Evolutionary conservation across 1,139 yeast genomes (phyloP), one percentile per base, ranked within the genome.

Genomic region (Yamadazyma blattariae): DNA sequence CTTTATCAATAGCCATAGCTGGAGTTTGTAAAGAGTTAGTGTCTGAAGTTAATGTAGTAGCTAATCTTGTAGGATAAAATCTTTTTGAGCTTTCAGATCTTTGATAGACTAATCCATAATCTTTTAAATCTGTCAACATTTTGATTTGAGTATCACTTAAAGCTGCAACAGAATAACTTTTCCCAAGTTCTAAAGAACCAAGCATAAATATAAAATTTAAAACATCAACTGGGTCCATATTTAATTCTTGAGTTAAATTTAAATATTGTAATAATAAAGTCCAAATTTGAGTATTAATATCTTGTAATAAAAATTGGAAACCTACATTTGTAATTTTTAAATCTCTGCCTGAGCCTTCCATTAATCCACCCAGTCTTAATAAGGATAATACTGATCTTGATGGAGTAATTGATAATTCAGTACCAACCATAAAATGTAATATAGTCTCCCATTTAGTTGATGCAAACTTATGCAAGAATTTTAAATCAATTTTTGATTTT

Each of bases 221-320:
- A 27, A 92, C 96, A 53, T 94, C 98, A 19, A 92, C 98, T 0
- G 96, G 94, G 59, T 92, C 96, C 96, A 90, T 87, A 51, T 85
- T 79, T 33, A 87, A 69, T 30, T 81, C 81, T 49, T 87, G 94
- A 0, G 97, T 78, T 71, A 88, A 74, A 54, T 84, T 84, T 42
- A 94, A 66, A 55, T 94, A 94, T 56, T 92, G 97, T 33, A 92
- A 64, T 28, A 92, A 61, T 27, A 92, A 65, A 0, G 96, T 83
- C 99, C 99, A 92, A 12, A 92, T 83, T 59, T 92, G 99, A 1
- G 96, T 87, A 56, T 88, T 89, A 20, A 85, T 85, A 51, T 90
- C 97, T 57, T 92, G 98, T 32, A 92, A 64, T 41, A 92, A 63
- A 53, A 92, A 92, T 62, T 92, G 98, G 57, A 92, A 92, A 14